Evolutionary conservation across 2,329 filamentous ascomycete genomes (phyloP), one percentile per base, ranked within the genome.

Genomic region (Grosmannia penicillata): DNA sequence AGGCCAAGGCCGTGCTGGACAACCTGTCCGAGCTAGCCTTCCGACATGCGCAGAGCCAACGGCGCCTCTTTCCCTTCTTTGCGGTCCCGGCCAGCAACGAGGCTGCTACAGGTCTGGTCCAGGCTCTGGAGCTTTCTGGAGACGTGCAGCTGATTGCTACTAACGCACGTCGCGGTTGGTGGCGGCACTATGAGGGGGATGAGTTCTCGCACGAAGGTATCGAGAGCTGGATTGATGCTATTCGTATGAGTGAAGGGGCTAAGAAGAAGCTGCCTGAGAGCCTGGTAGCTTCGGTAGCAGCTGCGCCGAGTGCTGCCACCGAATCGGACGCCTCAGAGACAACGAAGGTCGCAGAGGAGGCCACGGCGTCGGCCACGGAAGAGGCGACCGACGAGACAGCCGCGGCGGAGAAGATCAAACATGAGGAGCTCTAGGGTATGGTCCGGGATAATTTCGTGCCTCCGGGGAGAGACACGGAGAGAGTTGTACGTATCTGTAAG

Each of bases 211-310:
- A 66, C 19, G 64, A 70, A 38, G 71, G 68, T 21, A 63, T 98
- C 23, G 84, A 94, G 61, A 63, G 65, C 44, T 98, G 89, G 85
- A 74, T 98, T 42, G 91, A 98, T 52, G 70, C 74, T n/a, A 85
- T 96, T 45, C 78, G 85, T 27, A 70, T 98, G 66, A 84, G 87
- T 37, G 89, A 96, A 53, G 82, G 84, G 3, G 62, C 70, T 42
- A 95, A 89, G 67, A 69, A 76, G 50, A 82, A 78, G 61, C 56
- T 91, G 30, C 82, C 82, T 0, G 68, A 72, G 42, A 70, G 66
- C 2, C 50, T 83, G 31, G 53, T 79, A 24, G 60, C 62, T 14
- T 56, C 59, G 38, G 55, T 54, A 17, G 55, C 58, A 15, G 51
- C 54, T 10, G 57, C 61, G 47, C 56, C 63, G 48, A 50, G 59